Conservation (phyloP, 129 eudicot species). For the Ambrosia artemisiifolia region DNA sequence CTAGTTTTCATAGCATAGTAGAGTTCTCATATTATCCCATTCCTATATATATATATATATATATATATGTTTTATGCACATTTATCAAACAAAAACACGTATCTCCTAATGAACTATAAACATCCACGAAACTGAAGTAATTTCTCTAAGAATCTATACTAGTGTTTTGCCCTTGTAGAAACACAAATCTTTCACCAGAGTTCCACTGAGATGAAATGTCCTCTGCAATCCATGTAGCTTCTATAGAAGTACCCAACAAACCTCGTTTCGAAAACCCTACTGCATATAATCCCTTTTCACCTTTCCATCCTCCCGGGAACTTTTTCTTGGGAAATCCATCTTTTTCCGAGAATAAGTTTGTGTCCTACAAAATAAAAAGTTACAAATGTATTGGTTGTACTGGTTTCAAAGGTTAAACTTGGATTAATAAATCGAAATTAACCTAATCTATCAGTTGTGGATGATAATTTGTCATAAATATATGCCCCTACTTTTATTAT, state of each 20-base stretch:
- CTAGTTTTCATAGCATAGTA: too few relatives aligned
- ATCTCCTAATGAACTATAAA: slow-evolving; percentile 15
- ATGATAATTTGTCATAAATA: neutral
- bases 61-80: too few relatives aligned
- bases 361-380: slow-evolving; percentile 28
- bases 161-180: neutral
- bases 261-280: slow-evolving; percentile 62
- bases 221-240: slow-evolving; percentile 43
- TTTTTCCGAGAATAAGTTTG: slow-evolving; percentile 40
- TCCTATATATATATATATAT: too few relatives aligned
- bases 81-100: slow-evolving; percentile 20
- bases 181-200: slow-evolving; percentile 2
- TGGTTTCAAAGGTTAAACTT: neutral
- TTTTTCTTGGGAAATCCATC: slow-evolving; percentile 52
- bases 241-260: slow-evolving; percentile 46
- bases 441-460: neutral
- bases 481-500: neutral
- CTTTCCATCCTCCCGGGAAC: slow-evolving; percentile 66
- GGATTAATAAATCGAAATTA: neutral
- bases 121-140: neutral
- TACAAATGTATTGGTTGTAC: neutral
- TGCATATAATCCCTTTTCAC: slow-evolving; percentile 49
- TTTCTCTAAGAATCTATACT: slow-evolving; percentile 11
- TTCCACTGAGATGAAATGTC: slow-evolving; percentile 45
- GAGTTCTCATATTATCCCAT: too few relatives aligned